Conservation (phyloP, 1,284 basidiomycete genomes). For the Somion occarium region DNA sequence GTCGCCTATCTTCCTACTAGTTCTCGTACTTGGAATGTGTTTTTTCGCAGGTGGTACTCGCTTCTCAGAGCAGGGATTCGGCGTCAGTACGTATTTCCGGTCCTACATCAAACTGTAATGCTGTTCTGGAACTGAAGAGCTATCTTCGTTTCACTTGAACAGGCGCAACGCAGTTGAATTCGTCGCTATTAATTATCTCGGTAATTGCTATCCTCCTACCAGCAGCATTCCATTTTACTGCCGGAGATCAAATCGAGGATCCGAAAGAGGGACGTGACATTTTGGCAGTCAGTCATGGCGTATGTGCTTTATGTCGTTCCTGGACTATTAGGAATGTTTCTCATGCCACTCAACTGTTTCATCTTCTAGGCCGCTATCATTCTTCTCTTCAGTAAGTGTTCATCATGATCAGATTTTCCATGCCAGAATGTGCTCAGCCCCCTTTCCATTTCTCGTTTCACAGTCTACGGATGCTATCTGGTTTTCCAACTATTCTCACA, state of each 20-base stretch:
- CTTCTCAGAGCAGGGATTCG: constrained; percentile 76
- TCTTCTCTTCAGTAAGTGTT: constrained; percentile 58
- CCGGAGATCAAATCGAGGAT: constrained; percentile 20
- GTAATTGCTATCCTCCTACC: constrained; percentile 80
- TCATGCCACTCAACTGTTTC: background rate
- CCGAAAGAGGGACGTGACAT: constrained; percentile 45
- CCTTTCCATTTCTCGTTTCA: no score
- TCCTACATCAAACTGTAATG: background rate
- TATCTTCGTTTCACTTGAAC: no score
- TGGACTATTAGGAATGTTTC: background rate
- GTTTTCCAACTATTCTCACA: constrained; percentile 14
- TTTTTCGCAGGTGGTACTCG: constrained; percentile 76
- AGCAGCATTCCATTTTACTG: constrained; percentile 62
- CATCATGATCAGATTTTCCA: no score
- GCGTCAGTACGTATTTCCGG: constrained; percentile 46
- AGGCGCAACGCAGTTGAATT: constrained; percentile 45
- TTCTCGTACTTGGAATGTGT: constrained; percentile 66
- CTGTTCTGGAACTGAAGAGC: constrained; percentile 1
- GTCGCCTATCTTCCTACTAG: constrained; percentile 11
- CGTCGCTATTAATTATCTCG: constrained; percentile 76
- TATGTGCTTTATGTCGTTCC: constrained; percentile 31
- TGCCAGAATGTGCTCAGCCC: no score
- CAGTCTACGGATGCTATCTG: constrained; percentile 51
- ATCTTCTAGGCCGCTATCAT: constrained; percentile 55
- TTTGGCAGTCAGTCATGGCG: constrained; percentile 81